Evolutionary conservation across 768 basidiomycete genomes (phyloP).

Genomic region (Tylopilus balloui): DNA sequence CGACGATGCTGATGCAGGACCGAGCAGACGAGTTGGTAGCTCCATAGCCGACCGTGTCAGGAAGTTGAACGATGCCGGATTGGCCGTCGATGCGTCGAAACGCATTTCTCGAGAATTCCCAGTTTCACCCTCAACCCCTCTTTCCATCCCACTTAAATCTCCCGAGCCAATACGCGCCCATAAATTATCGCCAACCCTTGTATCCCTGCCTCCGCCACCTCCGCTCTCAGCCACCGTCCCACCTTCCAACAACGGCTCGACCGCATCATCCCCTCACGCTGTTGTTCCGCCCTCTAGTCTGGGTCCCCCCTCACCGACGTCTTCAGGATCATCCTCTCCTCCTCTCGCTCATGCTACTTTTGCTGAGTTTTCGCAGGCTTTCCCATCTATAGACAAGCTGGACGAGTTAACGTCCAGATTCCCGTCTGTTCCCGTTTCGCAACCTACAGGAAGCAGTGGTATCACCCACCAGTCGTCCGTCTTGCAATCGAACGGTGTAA

Average conservation of each 20-base stretch:
- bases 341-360: constrained; percentile 38
- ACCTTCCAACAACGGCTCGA: constrained; percentile 29
- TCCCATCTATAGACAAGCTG: constrained; percentile 75
- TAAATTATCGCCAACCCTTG: constrained; percentile 37
- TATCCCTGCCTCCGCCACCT: constrained; percentile 28
- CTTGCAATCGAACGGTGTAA: constrained; percentile 31
- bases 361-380: constrained; percentile 60
- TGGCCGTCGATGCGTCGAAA: constrained; percentile 55
- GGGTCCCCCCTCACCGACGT: constrained; percentile 72
- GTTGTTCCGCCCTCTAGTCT: constrained; percentile 67
- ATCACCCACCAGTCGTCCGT: constrained; percentile 10
- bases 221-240: constrained; percentile 9
- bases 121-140: constrained; percentile 32
- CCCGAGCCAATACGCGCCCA: constrained; percentile 32
- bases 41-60: constrained; percentile 81
- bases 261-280: constrained; percentile 50
- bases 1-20: constrained; percentile 26
- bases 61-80: constrained; percentile 67
- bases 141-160: constrained; percentile 25
- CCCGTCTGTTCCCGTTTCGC: constrained; percentile 46
- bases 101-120: constrained; percentile 53
- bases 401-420: constrained; percentile 51
- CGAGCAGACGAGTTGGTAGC: constrained; percentile 47
- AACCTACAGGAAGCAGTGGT: constrained; percentile 33
- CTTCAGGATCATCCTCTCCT: constrained; percentile 65